Evolutionary conservation across 768 basidiomycete species (phyloP).

Genomic region (Trametes gibbosa): DNA sequence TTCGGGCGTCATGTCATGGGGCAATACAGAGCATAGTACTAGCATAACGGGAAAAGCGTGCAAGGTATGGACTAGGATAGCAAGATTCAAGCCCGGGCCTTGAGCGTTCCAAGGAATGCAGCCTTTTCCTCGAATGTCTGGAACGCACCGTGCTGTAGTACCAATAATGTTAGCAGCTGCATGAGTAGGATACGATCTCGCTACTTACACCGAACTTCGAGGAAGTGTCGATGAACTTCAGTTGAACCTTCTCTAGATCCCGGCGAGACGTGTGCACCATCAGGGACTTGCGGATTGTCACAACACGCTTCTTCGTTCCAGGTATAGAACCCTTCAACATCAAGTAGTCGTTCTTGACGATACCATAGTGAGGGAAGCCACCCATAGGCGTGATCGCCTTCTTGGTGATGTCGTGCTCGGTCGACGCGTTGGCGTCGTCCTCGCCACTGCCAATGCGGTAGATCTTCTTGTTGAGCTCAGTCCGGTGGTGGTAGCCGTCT

Average conservation of each 20-base stretch:
- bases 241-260: conserved; percentile 95
- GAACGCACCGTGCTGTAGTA: conserved; percentile 84
- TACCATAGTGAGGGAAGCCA: conserved; percentile 99
- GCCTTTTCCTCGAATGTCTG: conserved; percentile 96
- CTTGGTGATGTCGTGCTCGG: conserved; percentile 91
- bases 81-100: conserved; percentile 61
- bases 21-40: conserved; percentile 39
- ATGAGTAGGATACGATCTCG: background rate
- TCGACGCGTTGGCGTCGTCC: conserved; percentile 84
- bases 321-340: conserved; percentile 95
- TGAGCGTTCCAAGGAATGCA: conserved; percentile 91
- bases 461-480: conserved; percentile 98
- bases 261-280: conserved; percentile 94
- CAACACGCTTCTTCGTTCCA: conserved; percentile 96
- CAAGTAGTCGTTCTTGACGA: conserved; percentile 98
- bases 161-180: background rate
- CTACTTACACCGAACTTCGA: conserved; percentile 90
- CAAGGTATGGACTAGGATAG: conserved; percentile 34
- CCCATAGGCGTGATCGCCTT: conserved; percentile 96
- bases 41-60: conserved; percentile 35
- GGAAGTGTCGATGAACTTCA: conserved; percentile 99
- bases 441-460: conserved; percentile 86
- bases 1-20: conserved; percentile 29
- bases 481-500: conserved; percentile 97
- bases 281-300: conserved; percentile 95